phyloP scores from a whole-genome alignment of 805 yeast genomes.

The Komagataella populi region DNA sequence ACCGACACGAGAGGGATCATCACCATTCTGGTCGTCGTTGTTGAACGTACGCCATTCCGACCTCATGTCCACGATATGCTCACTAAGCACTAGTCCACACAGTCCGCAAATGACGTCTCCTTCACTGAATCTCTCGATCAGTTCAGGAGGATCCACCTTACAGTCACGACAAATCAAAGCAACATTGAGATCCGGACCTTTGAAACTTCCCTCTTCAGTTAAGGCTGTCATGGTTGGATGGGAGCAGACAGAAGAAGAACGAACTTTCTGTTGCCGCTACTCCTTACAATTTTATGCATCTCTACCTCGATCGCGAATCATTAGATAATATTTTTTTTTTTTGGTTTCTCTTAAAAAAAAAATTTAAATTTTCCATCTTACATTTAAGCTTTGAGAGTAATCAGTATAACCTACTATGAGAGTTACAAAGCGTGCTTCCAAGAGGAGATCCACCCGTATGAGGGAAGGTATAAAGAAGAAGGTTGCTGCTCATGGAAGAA shows the following conservation, averaged over 20 bases:
- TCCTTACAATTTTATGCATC: not conserved
- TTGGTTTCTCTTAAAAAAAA: not conserved
- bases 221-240: conserved; percentile 9
- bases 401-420: not conserved
- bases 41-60: conserved; percentile 98
- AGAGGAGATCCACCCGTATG: conserved; percentile 85
- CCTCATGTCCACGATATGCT: conserved; percentile 84
- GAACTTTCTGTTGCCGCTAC: not conserved
- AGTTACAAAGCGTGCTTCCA: conserved; percentile 51
- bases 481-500: conserved; percentile 83
- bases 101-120: conserved; percentile 98
- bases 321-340: too few species aligned
- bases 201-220: conserved; percentile 13
- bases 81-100: conserved; percentile 90
- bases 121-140: conserved; percentile 89
- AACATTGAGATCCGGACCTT: conserved; percentile 77
- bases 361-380: not conserved
- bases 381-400: not conserved
- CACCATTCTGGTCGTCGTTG: conserved; percentile 95
- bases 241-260: conserved; percentile 2
- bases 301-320: not conserved
- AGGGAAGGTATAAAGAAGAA: conserved; percentile 95
- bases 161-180: conserved; percentile 93
- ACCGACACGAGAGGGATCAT: conserved; percentile 98
- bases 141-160: conserved; percentile 88